Base-by-base conservation (phyloP, 352 stramenopile species). In the Phytophthora fragariae region DNA sequence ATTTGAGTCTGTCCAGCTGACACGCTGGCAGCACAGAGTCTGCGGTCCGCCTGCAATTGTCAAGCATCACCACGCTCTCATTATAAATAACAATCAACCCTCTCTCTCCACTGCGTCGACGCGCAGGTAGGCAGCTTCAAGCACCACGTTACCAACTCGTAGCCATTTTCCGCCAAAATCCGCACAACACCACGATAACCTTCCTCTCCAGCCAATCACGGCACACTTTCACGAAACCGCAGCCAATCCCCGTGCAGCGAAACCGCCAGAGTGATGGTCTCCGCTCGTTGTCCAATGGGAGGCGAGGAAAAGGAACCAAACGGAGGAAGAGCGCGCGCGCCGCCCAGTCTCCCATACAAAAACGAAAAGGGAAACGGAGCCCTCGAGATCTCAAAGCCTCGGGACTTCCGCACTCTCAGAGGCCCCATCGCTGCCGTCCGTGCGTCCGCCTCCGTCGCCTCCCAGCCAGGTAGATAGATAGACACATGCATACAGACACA, bases 301-400 rank as follows among this genome's bases (percentile, higher is more conserved):
- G 37, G 37, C 37, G 37, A 44, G 5, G 37, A 44, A 44, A 44
- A 44, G 35, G 14, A 44, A 15, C 12, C 37, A 44, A 44, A 44
- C 37, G 37, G 37, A 44, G 37, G 37, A 44, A 44, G 37, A 44
- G 35, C 41, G 41, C 49, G 37, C 56, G 55, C 56, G 57, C 35
- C 33, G 19, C 70, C 21, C 14, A 33, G 14, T 41, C 57, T 24
- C 39, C 37, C 52, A 72, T 72, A 72, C 65, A 72, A 73, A 72
- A 60, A 19, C 24, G 24, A 58, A 73, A 65, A 76, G 27, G 53
- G 31, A 70, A 64, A 29, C 24, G 31, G 44, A 64, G 52, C 24
- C 53, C 12, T 24, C n/a, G 57, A 72, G 57, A 68, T 72, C 57
- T 72, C 52, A 10, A 10, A 12, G 37, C 37, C 37, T 10, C 12